Percentiles rank a stretch among this genome's conserved stretches.
phyloP scores from a whole-genome alignment of 768 basidiomycete genomes.

The Zangia roseola region DNA sequence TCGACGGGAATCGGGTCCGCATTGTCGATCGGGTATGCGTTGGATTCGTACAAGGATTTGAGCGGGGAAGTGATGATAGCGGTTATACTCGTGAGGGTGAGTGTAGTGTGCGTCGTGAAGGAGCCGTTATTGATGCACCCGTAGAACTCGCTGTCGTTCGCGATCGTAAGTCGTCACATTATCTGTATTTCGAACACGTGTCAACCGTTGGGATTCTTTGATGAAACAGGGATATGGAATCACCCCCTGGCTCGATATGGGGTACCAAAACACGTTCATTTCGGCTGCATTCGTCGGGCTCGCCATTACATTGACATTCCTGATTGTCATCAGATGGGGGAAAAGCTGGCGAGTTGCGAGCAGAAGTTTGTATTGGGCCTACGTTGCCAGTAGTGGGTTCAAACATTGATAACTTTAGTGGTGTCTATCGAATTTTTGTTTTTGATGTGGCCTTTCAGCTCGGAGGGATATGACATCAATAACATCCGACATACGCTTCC shows the following conservation, averaged over 20 bases:
- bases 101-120: neutral
- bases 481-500: too few species aligned
- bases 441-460: too few species aligned
- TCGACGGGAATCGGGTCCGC: conserved; percentile 21
- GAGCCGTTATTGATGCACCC: neutral
- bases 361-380: conserved; percentile 16
- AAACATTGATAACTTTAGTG: conserved; percentile 7
- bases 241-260: conserved; percentile 22
- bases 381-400: conserved; percentile 16
- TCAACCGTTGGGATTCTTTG: too few species aligned
- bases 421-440: too few species aligned
- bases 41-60: conserved; percentile 22
- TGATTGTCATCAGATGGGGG: conserved; percentile 15
- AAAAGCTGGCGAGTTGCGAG: conserved; percentile 17
- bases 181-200: too few species aligned
- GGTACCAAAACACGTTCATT: conserved; percentile 17
- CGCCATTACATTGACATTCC: conserved; percentile 20
- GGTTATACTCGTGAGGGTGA: conserved; percentile 20
- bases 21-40: conserved; percentile 18
- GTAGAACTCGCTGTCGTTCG: conserved; percentile 20
- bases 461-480: too few species aligned
- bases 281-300: conserved; percentile 19
- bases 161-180: conserved; percentile 14
- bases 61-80: conserved; percentile 21
- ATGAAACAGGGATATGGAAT: conserved; percentile 17